Evolutionary conservation across 805 yeast species (phyloP), one percentile per base, ranked within the genome.

Genomic region (Candida pini): DNA sequence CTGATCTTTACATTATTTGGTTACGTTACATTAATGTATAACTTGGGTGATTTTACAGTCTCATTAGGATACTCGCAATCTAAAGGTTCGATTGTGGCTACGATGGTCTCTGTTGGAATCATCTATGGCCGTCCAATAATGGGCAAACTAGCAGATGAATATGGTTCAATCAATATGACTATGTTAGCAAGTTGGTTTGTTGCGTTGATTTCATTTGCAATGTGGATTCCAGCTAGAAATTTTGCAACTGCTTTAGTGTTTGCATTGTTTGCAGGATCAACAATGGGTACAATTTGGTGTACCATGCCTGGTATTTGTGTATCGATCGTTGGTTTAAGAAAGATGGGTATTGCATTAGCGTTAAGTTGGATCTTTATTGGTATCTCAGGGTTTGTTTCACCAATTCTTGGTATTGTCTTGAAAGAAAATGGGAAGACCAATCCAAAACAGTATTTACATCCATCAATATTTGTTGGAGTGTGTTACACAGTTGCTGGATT

Each of bases 221-320:
- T 71, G 72, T 72, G 78, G 78, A 62, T 71, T 23, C 81, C 82
- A 2, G 71, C 77, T 12, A 59, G 73, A 38, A 76, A 73, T 45
- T 68, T 56, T 39, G 79, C 79, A 1, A 73, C 81, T 2, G 72
- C 76, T 1, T 47, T 76, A 5, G 67, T 59, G 0, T 72, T 77
- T 48, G 73, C 75, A 1, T 21, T 78, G 12, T 40, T 78, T 5
- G 64, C 59, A 44, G 87, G 87, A 23, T 58, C 66, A 0, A 34
- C 71, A 21, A 77, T 78, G 80, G 86, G 86, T 3, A 60, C 76
- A 9, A 60, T 78, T 28, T 79, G 76, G 71, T 71, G 78, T 4
- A 67, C 75, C 3, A 44, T 69, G 40, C 70, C 78, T 1, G 66
- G 81, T 3, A 59, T 74, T 18, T 52, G 66, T 1, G 69, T 80